phyloP scores from a whole-genome alignment of 768 basidiomycete genomes.

The Tricholoma terreum region DNA sequence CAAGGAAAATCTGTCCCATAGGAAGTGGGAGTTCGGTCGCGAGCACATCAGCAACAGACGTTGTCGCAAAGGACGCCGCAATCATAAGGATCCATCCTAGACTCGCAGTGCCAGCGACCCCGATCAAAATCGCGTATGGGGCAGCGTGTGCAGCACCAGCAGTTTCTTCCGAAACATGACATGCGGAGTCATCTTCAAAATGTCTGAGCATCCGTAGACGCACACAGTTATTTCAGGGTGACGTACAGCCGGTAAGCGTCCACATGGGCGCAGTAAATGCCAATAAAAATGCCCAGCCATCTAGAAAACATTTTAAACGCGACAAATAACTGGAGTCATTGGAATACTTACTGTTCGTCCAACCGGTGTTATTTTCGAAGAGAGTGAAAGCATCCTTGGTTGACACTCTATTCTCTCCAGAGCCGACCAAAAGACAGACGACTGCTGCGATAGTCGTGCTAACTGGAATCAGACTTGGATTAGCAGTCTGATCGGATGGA shows the following conservation, averaged over 20 bases:
- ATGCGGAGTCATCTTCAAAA: slow-evolving; percentile 65
- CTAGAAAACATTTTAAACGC: slow-evolving; percentile 29
- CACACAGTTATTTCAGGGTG: neutral
- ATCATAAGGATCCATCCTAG: slow-evolving; percentile 68
- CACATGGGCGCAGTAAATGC: slow-evolving; percentile 78
- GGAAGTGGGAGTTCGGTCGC: slow-evolving; percentile 52
- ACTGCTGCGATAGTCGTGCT: slow-evolving; percentile 66
- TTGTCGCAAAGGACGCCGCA: slow-evolving; percentile 61
- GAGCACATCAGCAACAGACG: slow-evolving; percentile 51
- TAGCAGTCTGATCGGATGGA: slow-evolving; percentile 3
- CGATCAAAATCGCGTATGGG: slow-evolving; percentile 66
- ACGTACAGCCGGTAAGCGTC: slow-evolving; percentile 73
- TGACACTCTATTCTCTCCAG: slow-evolving; percentile 57
- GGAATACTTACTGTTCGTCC: slow-evolving; percentile 50
- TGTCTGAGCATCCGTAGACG: slow-evolving; percentile 1
- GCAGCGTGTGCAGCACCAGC: slow-evolving; percentile 61
- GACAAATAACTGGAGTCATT: neutral
- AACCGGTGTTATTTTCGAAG: slow-evolving; percentile 71
- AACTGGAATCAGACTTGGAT: slow-evolving; percentile 35
- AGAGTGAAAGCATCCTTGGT: slow-evolving; percentile 65
- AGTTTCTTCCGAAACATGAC: slow-evolving; percentile 67
- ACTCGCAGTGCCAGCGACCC: slow-evolving; percentile 55
- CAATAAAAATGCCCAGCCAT: slow-evolving; percentile 70
- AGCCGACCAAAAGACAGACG: slow-evolving; percentile 52
- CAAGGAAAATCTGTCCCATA: slow-evolving; percentile 70